These are phyloP conservation scores for Salix udensis DNA, from an alignment of 345 rosid species.

Conservation along the genomic window DNA sequence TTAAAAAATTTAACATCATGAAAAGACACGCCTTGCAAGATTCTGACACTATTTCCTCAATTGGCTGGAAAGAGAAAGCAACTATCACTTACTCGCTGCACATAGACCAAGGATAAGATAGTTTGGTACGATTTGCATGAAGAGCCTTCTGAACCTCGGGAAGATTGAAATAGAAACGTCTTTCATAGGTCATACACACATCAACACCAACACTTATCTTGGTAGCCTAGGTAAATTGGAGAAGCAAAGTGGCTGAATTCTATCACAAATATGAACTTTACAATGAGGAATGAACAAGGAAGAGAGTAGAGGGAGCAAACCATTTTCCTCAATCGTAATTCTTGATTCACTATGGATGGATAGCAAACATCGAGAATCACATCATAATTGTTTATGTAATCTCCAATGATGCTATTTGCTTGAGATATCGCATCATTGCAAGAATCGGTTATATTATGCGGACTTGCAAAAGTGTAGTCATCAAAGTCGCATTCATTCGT, in stretches of 20 bases:
- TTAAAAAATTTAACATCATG: neutral
- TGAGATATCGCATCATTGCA: conserved; percentile 53
- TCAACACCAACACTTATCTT: conserved; percentile 75
- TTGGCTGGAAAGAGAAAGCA: neutral
- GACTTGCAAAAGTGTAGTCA: conserved; percentile 52
- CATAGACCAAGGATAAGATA: conserved; percentile 74
- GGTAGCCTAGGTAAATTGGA: conserved; percentile 47
- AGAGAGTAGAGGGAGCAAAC: conserved; percentile 21
- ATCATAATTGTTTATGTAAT: conserved; percentile 67
- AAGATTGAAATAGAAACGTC: conserved; percentile 66
- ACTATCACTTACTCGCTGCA: conserved; percentile 55
- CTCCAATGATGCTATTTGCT: conserved; percentile 56
- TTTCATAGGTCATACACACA: conserved; percentile 71
- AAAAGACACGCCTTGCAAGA: neutral
- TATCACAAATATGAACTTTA: neutral
- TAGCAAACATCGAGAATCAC: conserved; percentile 79
- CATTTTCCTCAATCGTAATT: conserved; percentile 67
- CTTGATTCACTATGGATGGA: conserved; percentile 81
- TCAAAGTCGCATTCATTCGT: conserved; percentile 75
- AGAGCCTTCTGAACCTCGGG: conserved; percentile 90
- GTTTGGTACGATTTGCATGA: conserved; percentile 70
- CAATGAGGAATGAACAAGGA: neutral
- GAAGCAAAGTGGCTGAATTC: neutral
- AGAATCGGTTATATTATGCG: conserved; percentile 46
- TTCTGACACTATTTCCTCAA: neutral